phyloP scores from a whole-genome alignment of 2,329 filamentous ascomycete genomes.

The Plenodomus biglobosus region DNA sequence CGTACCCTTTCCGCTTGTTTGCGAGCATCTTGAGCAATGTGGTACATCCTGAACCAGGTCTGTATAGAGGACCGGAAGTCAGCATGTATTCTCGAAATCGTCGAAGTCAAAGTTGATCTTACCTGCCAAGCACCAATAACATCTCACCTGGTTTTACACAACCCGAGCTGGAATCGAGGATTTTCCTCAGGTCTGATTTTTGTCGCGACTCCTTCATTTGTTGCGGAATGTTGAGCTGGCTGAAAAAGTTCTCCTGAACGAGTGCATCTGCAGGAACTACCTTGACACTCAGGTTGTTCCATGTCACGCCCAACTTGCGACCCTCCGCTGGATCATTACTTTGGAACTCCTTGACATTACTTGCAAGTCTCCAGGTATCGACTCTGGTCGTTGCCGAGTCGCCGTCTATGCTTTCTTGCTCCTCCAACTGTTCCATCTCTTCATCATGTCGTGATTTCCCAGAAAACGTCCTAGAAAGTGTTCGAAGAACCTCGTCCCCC shows the following conservation, averaged over 20 bases:
- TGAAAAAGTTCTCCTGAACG: slow-evolving; percentile 63
- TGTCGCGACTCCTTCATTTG: slow-evolving; percentile 47
- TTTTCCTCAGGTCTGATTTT: slow-evolving; percentile 55
- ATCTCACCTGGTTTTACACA: slow-evolving; percentile 69
- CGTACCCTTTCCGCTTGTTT: slow-evolving; percentile 57
- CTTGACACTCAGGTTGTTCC: slow-evolving; percentile 71
- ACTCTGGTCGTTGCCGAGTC: slow-evolving; percentile 20
- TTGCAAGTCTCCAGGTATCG: slow-evolving; percentile 26
- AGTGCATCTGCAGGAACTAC: slow-evolving; percentile 63
- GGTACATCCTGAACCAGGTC: slow-evolving; percentile 47
- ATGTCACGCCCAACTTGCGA: slow-evolving; percentile 61
- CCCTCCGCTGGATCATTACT: slow-evolving; percentile 17
- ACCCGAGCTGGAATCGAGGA: slow-evolving; percentile 67
- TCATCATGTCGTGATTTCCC: slow-evolving; percentile 16
- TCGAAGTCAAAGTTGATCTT: neutral
- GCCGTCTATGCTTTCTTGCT: slow-evolving; percentile 4
- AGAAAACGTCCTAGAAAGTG: slow-evolving; percentile 21
- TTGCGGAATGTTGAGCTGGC: slow-evolving; percentile 49
- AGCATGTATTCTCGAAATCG: neutral
- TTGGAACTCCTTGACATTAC: slow-evolving; percentile 19
- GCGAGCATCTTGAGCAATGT: slow-evolving; percentile 71
- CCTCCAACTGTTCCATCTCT: slow-evolving; percentile 6
- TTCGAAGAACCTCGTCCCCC: slow-evolving; percentile 17
- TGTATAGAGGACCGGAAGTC: neutral
- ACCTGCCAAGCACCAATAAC: slow-evolving; percentile 68